Evolutionary conservation across 1,284 basidiomycete species (phyloP), one percentile per base, ranked within the genome.

Genomic region (Trichosporon asahii): DNA sequence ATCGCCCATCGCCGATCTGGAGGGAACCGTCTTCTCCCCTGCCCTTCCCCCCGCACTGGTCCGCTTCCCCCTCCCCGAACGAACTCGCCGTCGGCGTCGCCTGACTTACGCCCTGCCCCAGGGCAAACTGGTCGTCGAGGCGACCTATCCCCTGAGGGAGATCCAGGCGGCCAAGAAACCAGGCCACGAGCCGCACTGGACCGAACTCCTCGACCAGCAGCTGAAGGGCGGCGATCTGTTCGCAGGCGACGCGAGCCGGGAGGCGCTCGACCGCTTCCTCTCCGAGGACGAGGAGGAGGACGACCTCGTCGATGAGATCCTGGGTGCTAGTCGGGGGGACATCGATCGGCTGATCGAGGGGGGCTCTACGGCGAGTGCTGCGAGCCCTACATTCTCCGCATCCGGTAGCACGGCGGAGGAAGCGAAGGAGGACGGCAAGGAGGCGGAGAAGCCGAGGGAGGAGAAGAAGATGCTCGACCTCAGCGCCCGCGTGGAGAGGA

Each of bases 21-120:
- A 37, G 2, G 31, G 66, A 3, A 61, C 70, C 5, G 40, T 73
- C n/a, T 73, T 73, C 66, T 60, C 57, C 31, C 72, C 72, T 7
- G 66, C 68, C 44, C 7, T 70, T 2, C 73, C 75, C 3, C 72
- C 75, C 2, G 64, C 67, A 1, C 73, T 75, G 44, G 49, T 72
- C 37, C 72, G 70, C n/a, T 70, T 66, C 44, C 72, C 70, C 18
- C 65, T 73, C 0, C 35, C 55, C 1, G 49, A 35, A 0, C 12
- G 65, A 8, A 29, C 65, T 1, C 44, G 29, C n/a, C 70, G 73
- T 4, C 21, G 64, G 23, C 73, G 73, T 5, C 66, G 70, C 18
- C 44, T 76, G 21, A 71, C 68, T 23, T 73, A 73, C 65, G 40
- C 37, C n/a, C 35, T 61, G 6, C 49, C 37, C 2, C 31, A 15